These are phyloP conservation scores for Phytophthora lateralis DNA, from an alignment of 352 stramenopile species.

Conservation along the genomic window DNA sequence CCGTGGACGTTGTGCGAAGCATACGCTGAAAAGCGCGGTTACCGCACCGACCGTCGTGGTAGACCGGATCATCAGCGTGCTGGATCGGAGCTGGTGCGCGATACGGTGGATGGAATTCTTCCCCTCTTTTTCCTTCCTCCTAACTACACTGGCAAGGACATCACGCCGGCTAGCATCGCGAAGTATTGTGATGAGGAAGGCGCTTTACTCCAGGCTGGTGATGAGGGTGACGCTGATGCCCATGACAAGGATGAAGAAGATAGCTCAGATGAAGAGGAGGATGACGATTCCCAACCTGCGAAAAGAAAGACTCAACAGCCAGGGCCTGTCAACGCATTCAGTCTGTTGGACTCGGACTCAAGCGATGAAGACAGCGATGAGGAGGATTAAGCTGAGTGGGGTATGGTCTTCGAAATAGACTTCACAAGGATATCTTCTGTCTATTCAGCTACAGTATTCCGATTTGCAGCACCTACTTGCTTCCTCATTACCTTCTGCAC, in stretches of 20 bases:
- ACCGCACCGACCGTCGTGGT: slow-evolving; percentile 77
- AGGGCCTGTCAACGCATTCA: slow-evolving; percentile 80
- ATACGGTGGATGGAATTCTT: slow-evolving; percentile 83
- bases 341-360: slow-evolving; percentile 84
- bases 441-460: slow-evolving; percentile 18
- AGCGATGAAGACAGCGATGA: slow-evolving; percentile 75
- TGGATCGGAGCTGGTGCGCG: slow-evolving; percentile 78
- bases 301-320: slow-evolving; percentile 16
- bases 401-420: slow-evolving; percentile 13
- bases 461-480: background rate
- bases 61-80: slow-evolving; percentile 84
- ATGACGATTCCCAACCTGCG: slow-evolving; percentile 19
- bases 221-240: slow-evolving; percentile 17
- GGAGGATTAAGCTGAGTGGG: slow-evolving; percentile 26
- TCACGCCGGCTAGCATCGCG: slow-evolving; percentile 43
- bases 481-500: slow-evolving; percentile 1
- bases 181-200: slow-evolving; percentile 39
- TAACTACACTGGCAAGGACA: slow-evolving; percentile 67
- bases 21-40: slow-evolving; percentile 85
- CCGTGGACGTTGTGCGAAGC: slow-evolving; percentile 85
- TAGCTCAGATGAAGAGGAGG: slow-evolving; percentile 26
- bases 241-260: slow-evolving; percentile 28
- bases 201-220: slow-evolving; percentile 9
- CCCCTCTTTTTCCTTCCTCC: slow-evolving; percentile 83
- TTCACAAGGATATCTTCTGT: slow-evolving; percentile 11